Conservation (phyloP, 169 alveolate genomes). For the Hepatocystis sp. region DNA sequence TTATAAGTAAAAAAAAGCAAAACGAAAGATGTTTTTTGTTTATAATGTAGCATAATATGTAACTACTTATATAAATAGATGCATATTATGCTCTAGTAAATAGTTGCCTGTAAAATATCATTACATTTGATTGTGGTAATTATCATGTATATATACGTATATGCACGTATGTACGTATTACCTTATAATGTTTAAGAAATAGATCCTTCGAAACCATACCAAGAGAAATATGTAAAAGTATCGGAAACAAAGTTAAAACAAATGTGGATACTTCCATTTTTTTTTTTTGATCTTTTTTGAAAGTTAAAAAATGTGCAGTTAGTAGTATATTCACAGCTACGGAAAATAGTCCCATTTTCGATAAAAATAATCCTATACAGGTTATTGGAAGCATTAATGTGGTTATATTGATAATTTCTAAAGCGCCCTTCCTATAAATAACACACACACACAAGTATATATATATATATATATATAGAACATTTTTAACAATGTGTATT, state of each 20-base stretch:
- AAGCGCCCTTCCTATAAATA: conserved; percentile 43
- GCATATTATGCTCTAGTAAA: no score
- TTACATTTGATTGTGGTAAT: no score
- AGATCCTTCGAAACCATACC: conserved; percentile 36
- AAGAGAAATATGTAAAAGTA: conserved; percentile 51
- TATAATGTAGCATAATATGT: no score
- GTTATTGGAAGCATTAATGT: conserved; percentile 47
- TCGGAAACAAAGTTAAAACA: conserved; percentile 51
- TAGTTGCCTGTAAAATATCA: no score
- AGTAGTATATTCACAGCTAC: conserved; percentile 73
- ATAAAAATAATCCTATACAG: conserved; percentile 46
- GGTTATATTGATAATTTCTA: conserved; percentile 55
- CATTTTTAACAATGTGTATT: not conserved
- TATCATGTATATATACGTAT: conserved; percentile 9
- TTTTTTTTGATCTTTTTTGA: conserved; percentile 69
- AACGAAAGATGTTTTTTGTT: not conserved
- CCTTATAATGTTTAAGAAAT: conserved; percentile 47
- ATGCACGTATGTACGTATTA: not conserved
- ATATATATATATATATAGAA: no score
- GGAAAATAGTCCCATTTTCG: conserved; percentile 72
- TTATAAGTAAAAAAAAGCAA: not conserved
- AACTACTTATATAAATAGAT: no score
- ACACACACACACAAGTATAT: no score
- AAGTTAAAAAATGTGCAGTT: conserved; percentile 74
- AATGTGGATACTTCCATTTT: conserved; percentile 59